phyloP scores from a whole-genome alignment of 2,329 filamentous ascomycete genomes.

The Venturia aucupariae region DNA sequence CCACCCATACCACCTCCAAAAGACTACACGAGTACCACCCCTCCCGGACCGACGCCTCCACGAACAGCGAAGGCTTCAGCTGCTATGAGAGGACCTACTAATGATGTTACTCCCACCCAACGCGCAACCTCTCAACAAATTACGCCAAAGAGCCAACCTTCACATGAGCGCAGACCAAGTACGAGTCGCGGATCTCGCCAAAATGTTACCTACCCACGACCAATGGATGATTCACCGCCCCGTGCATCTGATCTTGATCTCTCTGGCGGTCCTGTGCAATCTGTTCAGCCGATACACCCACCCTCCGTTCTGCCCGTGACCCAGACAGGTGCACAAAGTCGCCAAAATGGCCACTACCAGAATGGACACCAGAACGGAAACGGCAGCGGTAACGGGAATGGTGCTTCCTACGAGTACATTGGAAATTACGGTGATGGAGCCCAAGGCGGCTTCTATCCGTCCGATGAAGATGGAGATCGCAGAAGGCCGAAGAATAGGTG shows the following conservation, averaged over 20 bases:
- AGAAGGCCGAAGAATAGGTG: neutral
- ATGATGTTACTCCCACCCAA: neutral
- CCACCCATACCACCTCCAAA: constrained; percentile 8
- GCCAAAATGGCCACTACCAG: neutral
- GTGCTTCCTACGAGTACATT: neutral
- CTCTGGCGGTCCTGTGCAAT: neutral
- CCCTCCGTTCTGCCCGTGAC: neutral
- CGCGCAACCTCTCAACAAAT: neutral
- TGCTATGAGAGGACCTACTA: neutral
- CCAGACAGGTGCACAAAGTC: neutral
- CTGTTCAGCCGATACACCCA: neutral
- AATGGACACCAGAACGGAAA: neutral
- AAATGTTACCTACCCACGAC: neutral
- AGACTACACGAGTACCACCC: constrained; percentile 6
- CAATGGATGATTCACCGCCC: constrained; percentile 9
- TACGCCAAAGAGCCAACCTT: neutral
- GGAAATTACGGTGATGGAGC: neutral
- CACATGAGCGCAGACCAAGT: neutral
- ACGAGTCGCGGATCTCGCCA: neutral
- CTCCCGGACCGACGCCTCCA: neutral
- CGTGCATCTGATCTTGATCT: constrained; percentile 1
- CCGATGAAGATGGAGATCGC: neutral
- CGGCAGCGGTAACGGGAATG: neutral
- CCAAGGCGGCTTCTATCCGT: neutral
- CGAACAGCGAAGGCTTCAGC: neutral